Evolutionary conservation across 345 rosid species (phyloP).

Genomic region (Eucalyptus cladocalyx): DNA sequence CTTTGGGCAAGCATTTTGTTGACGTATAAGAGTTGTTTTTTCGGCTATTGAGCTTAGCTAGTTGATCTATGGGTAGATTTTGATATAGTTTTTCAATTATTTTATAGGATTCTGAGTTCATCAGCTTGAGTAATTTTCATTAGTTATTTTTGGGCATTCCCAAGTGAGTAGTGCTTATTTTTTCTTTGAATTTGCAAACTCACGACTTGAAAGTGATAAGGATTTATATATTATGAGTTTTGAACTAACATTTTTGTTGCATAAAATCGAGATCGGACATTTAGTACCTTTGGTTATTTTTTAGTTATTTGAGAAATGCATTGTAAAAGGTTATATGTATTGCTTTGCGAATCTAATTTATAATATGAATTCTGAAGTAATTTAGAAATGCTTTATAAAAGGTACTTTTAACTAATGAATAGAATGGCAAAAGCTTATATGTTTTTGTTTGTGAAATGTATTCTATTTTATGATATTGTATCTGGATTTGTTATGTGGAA

Average conservation of each 20-base stretch:
- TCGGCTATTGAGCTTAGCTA: not conserved
- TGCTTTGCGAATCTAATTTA: not conserved
- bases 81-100: no score
- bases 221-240: no score
- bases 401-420: not conserved
- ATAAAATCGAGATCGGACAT: not conserved
- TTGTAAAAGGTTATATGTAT: not conserved
- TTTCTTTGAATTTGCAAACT: no score
- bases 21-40: no score
- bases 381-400: not conserved
- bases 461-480: not conserved
- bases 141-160: no score
- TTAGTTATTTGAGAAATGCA: not conserved
- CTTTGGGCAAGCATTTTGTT: not conserved
- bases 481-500: not conserved
- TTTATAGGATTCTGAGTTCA: no score
- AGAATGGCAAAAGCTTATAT: no score
- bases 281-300: not conserved
- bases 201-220: not conserved
- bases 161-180: not conserved
- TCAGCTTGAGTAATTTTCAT: not conserved
- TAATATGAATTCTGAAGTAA: no score
- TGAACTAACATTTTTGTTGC: not conserved
- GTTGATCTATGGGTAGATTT: not conserved
- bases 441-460: not conserved